Base-by-base conservation (phyloP, 257 asterid species). In the Sherardia arvensis region DNA sequence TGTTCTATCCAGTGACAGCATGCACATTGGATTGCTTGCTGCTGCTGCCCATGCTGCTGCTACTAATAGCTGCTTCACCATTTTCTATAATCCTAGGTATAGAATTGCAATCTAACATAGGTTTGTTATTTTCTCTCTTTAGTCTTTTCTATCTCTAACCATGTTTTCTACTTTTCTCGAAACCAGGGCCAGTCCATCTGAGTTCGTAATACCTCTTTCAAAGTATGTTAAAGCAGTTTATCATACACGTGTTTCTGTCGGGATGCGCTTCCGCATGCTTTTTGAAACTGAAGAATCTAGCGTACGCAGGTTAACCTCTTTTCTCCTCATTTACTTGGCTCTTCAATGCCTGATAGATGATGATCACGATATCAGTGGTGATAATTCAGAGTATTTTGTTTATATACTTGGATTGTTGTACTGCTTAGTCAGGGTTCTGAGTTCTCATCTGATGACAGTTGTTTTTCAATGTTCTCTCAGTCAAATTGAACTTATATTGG, bases 31-130 rank as follows among this genome's bases (percentile, higher is more conserved):
- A 69, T 79, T 91, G 66, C 95, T 91, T 47, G 98, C 98, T 67
- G 98, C 98, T 8, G 98, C 98, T 69, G 98, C 98, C 77, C 98
- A 91, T 75, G 98, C 98, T 69, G 96, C 98, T 55, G 90, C 95
- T 40, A 91, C 98, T 29, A 88, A 88, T 74, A 91, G 98, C 84
- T 88, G 95, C 81, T 91, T 91, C 82, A 88, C 95, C 53, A 87
- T 91, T 43, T 91, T 91, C 80, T 88, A 76, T 66, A 91, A 91
- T 74, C 98, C 98, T 29, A 85, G 96, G 98, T 84, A 58, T 66
- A 21, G 47, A 38, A 38, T 38, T n/a, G n/a, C n/a, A 68, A 33
- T 47, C 57, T 53, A 63, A 47, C 18, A 10, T 49, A 48, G 66
- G 17, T 47, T 51, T 64, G 51, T 58, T 14, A 18, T 27, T 38